Conservation (phyloP, 164 flowering plant species). For the Tetracentron sinense region DNA sequence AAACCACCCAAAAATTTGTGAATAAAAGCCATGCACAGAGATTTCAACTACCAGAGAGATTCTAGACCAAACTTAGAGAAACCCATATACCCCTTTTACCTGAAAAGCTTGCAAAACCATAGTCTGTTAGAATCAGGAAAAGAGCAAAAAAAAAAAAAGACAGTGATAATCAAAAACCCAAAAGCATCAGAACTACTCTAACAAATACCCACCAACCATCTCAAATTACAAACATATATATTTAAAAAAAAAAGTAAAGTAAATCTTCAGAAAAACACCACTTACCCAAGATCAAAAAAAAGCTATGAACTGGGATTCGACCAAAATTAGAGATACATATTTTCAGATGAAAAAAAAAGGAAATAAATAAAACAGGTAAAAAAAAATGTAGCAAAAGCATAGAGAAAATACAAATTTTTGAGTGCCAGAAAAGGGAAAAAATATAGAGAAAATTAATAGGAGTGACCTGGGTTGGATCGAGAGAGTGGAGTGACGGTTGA, state of each 20-base stretch:
- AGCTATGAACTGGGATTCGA: not conserved
- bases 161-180: too few species aligned
- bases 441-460: not conserved
- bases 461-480: conserved; percentile 22
- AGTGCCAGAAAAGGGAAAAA: too few species aligned
- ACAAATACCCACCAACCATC: conserved; percentile 17
- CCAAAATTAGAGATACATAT: conserved; percentile 12
- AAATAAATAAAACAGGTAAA: conserved; percentile 1
- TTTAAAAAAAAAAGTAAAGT: not conserved
- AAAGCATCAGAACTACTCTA: too few species aligned
- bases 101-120: not conserved
- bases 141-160: too few species aligned
- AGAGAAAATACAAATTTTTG: not conserved
- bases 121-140: conserved; percentile 8
- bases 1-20: not conserved
- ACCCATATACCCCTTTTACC: conserved; percentile 9
- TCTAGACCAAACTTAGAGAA: not conserved
- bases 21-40: conserved; percentile 14
- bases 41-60: conserved; percentile 11
- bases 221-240: too few species aligned
- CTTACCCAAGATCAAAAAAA: conserved; percentile 13
- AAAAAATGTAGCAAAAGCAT: not conserved
- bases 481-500: conserved; percentile 16
- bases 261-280: not conserved
- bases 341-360: not conserved